Evolutionary conservation across 768 basidiomycete genomes (phyloP), one percentile per base, ranked within the genome.

Genomic region (Strobilomyces dryophilus): DNA sequence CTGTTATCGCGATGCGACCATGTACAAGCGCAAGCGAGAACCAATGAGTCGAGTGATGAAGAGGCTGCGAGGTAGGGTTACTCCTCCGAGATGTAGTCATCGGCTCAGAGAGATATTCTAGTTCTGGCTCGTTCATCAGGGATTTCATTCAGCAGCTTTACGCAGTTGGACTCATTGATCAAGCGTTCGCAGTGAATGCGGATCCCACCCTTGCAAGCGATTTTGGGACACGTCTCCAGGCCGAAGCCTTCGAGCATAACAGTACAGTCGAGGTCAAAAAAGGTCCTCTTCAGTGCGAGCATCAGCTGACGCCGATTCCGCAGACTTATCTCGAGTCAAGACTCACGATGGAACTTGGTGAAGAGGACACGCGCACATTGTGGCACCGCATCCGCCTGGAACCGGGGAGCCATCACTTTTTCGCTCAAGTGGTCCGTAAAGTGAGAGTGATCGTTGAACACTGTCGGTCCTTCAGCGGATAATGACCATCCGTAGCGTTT

Each of bases 161-260:
- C 8, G 70, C 74, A 17, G 68, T 73, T 18, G 79, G 80, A 3
- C 73, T 90, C 26, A 62, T 91, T 32, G 80, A 87, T 37, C 71
- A 74, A 44, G 61, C 74, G 0, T 77, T 82, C 46, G 81, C 79
- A 7, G 48, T 73, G 20, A 76, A 78, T 41, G 61, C 83, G 21
- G 81, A 85, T 60, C 78, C 80, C 2, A 69, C 71, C 51, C 72
- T 82, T 15, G 67, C 74, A 0, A 78, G 76, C 51, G 80, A 84
- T 57, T 71, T 61, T 61, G 64, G 71, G 5, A 67, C 79, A 9
- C 78, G 79, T 43, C 69, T 87, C 54, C 73, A 76, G 41, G 60
- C 74, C 1, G 88, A 90, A 61, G 79, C 83, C 7, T 77, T 79
- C 45, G 87, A 88, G 54, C 71, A 72, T 51, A 78, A 80, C n/a